phyloP scores from a whole-genome alignment of 139 green algal genomes.

The Volvox africanus region DNA sequence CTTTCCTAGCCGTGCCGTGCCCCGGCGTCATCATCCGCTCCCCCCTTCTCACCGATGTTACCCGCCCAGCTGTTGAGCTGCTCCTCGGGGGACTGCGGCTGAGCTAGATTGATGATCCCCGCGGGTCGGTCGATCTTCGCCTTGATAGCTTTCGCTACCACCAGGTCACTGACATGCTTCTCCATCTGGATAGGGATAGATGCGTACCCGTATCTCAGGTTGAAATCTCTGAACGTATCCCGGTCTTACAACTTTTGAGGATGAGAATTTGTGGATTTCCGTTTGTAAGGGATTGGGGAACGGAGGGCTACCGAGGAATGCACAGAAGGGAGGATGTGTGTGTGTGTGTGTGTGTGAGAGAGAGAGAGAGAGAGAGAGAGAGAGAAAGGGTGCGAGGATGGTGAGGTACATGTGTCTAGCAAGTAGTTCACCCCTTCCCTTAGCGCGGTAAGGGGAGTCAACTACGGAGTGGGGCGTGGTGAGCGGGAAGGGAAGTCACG shows the following conservation, averaged over 20 bases:
- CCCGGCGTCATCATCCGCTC: not conserved
- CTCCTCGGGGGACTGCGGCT: conserved; percentile 62
- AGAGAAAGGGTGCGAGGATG: not conserved
- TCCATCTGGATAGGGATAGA: conserved; percentile 76
- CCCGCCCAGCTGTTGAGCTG: conserved; percentile 86
- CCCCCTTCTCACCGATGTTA: conserved; percentile 75
- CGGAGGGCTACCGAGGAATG: not conserved
- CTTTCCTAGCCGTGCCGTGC: too few relatives aligned
- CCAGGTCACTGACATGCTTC: conserved; percentile 92
- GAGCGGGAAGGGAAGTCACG: too few relatives aligned
- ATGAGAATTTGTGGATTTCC: too few relatives aligned
- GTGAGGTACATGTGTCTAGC: not conserved
- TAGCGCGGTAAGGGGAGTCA: too few relatives aligned
- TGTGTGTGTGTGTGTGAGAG: too few relatives aligned
- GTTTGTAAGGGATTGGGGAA: too few relatives aligned
- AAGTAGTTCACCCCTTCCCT: too few relatives aligned
- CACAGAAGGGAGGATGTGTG: not conserved
- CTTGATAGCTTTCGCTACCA: conserved; percentile 82
- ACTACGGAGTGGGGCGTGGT: too few relatives aligned
- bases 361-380: not conserved
- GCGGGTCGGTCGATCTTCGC: conserved; percentile 95
- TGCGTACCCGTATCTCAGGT: too few relatives aligned
- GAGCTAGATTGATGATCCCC: conserved; percentile 87
- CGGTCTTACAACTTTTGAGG: too few relatives aligned
- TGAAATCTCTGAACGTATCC: too few relatives aligned